phyloP scores from a whole-genome alignment of 495 filamentous ascomycete species.

The Penicillium roqueforti region DNA sequence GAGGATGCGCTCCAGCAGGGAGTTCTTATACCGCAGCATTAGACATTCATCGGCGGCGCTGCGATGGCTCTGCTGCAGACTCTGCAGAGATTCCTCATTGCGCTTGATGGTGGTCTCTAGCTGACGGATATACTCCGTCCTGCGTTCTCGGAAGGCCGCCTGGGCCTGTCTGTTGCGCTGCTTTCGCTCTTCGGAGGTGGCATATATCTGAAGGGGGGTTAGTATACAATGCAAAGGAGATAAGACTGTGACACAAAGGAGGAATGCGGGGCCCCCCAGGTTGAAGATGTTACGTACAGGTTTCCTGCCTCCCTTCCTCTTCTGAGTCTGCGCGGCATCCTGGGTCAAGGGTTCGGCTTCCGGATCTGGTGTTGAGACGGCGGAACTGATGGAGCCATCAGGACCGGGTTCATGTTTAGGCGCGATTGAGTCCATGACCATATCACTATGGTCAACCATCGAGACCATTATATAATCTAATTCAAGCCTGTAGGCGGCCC shows the following conservation, averaged over 20 bases:
- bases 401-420: conserved; percentile 23
- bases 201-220: conserved; percentile 70
- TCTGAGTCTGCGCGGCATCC: conserved; percentile 62
- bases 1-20: conserved; percentile 87
- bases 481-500: conserved; percentile 14
- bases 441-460: conserved; percentile 45
- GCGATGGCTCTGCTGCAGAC: conserved; percentile 88
- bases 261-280: conserved; percentile 38
- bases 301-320: conserved; percentile 95
- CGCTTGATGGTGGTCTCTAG: conserved; percentile 96
- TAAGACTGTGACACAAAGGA: conserved; percentile 2
- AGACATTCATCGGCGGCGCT: conserved; percentile 94
- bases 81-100: conserved; percentile 89
- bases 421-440: conserved; percentile 32
- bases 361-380: conserved; percentile 52
- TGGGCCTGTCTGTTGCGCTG: conserved; percentile 97
- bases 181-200: conserved; percentile 96
- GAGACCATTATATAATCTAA: conserved; percentile 36
- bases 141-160: conserved; percentile 91
- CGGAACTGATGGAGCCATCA: conserved; percentile 48
- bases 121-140: conserved; percentile 99
- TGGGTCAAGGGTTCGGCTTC: conserved; percentile 55
- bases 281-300: conserved; percentile 62
- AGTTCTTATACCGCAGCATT: conserved; percentile 98
- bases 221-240: conserved; percentile 9